These are phyloP conservation scores for Annona squamosa DNA, from an alignment of 164 flowering plant species.

Conservation along the genomic window DNA sequence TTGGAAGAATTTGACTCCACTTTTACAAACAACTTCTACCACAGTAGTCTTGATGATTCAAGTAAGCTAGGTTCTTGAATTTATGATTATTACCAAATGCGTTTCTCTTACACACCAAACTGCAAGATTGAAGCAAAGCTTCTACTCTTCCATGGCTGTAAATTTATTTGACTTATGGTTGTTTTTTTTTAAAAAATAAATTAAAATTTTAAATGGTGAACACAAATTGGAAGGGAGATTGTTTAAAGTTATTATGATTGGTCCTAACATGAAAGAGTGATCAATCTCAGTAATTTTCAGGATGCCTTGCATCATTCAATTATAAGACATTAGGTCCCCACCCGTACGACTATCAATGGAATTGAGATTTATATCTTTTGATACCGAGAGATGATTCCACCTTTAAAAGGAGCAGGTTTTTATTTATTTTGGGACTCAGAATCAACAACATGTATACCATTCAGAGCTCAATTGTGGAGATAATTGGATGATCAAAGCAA, in stretches of 20 bases:
- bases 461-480: neutral
- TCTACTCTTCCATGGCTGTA: too few relatives aligned
- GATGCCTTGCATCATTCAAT: neutral
- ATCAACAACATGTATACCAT: neutral
- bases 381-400: neutral
- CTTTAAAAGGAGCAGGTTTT: neutral
- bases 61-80: constrained; percentile 37
- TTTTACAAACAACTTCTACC: constrained; percentile 74
- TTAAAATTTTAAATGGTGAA: too few relatives aligned
- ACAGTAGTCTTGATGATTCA: constrained; percentile 74
- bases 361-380: neutral
- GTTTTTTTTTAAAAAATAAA: too few relatives aligned
- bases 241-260: too few relatives aligned
- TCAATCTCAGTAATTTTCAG: neutral
- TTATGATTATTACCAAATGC: neutral
- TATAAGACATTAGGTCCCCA: neutral
- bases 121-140: too few relatives aligned
- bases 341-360: neutral
- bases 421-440: neutral
- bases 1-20: constrained; percentile 77
- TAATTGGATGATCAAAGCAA: neutral
- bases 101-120: too few relatives aligned
- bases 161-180: too few relatives aligned
- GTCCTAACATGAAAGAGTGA: too few relatives aligned
- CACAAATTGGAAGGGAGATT: too few relatives aligned